Conservation (phyloP, 2,329 filamentous ascomycete genomes). For the Beauveria sp. region DNA sequence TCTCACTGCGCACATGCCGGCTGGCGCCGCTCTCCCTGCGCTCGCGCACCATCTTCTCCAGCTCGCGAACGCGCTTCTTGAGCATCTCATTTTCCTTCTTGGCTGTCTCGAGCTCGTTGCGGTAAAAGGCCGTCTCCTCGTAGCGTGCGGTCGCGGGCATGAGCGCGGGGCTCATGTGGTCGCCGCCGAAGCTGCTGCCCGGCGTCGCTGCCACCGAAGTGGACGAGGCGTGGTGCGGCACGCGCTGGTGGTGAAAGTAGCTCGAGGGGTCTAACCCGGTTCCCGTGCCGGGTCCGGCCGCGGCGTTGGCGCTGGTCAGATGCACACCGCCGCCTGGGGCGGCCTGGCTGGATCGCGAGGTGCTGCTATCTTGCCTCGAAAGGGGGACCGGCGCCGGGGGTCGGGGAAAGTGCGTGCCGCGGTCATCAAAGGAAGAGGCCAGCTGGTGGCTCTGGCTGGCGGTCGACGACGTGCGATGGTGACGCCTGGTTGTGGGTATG, state of each 20-base stretch:
- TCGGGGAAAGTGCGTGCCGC: slow-evolving; percentile 35
- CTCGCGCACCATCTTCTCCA: slow-evolving; percentile 49
- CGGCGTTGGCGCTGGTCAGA: slow-evolving; percentile 26
- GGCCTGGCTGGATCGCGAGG: slow-evolving; percentile 45
- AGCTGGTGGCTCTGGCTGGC: slow-evolving; percentile 42
- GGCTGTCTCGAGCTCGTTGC: slow-evolving; percentile 51
- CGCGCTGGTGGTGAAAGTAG: slow-evolving; percentile 42
- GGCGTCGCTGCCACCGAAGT: slow-evolving; percentile 35
- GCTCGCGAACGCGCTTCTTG: slow-evolving; percentile 53
- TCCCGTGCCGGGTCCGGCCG: background rate
- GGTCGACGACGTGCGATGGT: slow-evolving; percentile 52
- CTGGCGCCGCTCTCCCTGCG: slow-evolving; percentile 40
- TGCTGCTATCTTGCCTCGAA: slow-evolving; percentile 47
- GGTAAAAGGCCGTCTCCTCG: slow-evolving; percentile 54
- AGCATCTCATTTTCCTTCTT: slow-evolving; percentile 58
- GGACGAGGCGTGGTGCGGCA: slow-evolving; percentile 24
- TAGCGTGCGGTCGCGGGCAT: slow-evolving; percentile 52
- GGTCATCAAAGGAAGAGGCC: slow-evolving; percentile 29
- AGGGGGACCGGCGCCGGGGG: slow-evolving; percentile 37
- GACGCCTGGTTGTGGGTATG: slow-evolving; percentile 46
- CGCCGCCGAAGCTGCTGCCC: slow-evolving; percentile 25
- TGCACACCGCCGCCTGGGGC: slow-evolving; percentile 35
- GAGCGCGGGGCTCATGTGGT: slow-evolving; percentile 44
- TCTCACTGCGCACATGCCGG: slow-evolving; percentile 39
- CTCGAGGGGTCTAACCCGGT: slow-evolving; percentile 25